Base-by-base conservation (phyloP, 176 grass and related monocot species). In the Aegilops bicornis region DNA sequence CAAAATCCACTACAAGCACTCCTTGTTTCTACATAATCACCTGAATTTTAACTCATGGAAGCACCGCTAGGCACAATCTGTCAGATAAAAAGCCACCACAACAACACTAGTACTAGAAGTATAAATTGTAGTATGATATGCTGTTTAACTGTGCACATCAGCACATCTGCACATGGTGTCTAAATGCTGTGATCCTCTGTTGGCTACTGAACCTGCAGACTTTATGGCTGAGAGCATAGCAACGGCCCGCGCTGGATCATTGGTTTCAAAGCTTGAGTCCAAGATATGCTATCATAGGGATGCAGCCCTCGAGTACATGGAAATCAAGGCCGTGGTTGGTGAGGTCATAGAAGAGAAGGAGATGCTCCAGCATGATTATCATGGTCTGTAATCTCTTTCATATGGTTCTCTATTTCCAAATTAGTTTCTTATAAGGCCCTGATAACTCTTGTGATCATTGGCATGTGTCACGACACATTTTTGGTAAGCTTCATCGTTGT, bases 211-310 rank as follows among this genome's bases (percentile, higher is more conserved):
- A 36, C 13, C 6, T 81, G 42, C 43, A 81, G 59, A 42, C 22
- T 64, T n/a, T 33, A 87, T 65, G 58, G 10, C 69, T 8, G 58
- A 73, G 3, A 39, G 2, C 3, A 30, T 30, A 40, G 78, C 69
- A 29, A 25, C 3, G 5, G 40, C n/a, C 30, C 58, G 1, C 58
- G 22, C 81, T n/a, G 69, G 15, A 23, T 58, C 58, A 39, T 39
- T 87, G 42, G 22, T 78, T 75, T 81, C 69, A 52, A 75, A 75
- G 42, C 40, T 87, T 65, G 42, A 81, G 1, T 65, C 32, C 8
- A 81, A 75, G 78, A 74, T 75, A 36, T 36, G 2, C 36, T 65
- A 25, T 20, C 42, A 64, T 30, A 87, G 29, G 45, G 69, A 75
- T 74, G 39, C 45, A 4, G 35, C 80, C 22, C 10, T 16, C 39